Conservation (phyloP, 371 early-diverging fungal genomes). For the Chytridium lagenaria region DNA sequence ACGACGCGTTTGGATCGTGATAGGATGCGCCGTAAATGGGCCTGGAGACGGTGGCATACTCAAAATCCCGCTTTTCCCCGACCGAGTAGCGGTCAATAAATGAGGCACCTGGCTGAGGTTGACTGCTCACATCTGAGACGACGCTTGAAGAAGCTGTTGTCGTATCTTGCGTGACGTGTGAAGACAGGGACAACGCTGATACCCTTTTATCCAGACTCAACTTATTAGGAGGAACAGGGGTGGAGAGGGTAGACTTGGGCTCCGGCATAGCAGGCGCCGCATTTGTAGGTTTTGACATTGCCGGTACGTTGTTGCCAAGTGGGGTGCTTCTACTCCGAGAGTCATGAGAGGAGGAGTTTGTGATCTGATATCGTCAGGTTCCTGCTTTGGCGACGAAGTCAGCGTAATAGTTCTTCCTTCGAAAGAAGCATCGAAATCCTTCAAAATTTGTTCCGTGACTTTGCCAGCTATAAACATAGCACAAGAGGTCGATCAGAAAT, state of each 20-base stretch:
- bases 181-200: not conserved
- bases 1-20: not conserved
- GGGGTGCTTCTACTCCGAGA: not conserved
- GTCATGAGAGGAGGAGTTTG: not conserved
- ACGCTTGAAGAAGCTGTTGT: not conserved
- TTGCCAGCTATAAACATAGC: not conserved
- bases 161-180: not conserved
- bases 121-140: not conserved
- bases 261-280: no score
- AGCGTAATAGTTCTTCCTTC: not conserved
- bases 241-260: no score
- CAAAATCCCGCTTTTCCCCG: not conserved
- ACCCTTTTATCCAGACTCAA: not conserved
- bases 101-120: not conserved
- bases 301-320: not conserved
- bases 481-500: not conserved
- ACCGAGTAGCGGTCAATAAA: not conserved
- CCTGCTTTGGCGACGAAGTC: not conserved
- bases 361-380: not conserved
- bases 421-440: conserved; percentile 31
- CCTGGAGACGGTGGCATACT: not conserved
- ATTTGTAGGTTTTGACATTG: no score
- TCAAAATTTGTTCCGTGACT: conserved; percentile 29
- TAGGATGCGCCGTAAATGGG: not conserved
- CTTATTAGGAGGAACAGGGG: not conserved